Base-by-base conservation (phyloP, 371 early-diverging fungal species). In the Blakeslea trispora region DNA sequence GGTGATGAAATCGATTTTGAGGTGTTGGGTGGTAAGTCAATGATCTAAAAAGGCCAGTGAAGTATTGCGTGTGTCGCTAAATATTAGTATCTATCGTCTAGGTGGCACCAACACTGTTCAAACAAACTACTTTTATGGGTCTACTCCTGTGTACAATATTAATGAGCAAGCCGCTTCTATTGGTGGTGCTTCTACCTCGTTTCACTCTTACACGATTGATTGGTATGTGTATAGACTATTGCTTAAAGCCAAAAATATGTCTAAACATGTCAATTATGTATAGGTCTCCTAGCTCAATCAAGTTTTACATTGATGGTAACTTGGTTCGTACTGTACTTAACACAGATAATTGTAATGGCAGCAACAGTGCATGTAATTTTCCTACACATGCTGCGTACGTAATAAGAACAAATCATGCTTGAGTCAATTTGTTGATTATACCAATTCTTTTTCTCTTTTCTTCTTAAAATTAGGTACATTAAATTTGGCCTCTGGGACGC, bases 401-500 rank as follows among this genome's bases (percentile, higher is more conserved):
- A 22, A 3, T 19, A 24, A 34, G 15, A 28, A 32, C 1, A n/a
- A n/a, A n/a, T n/a, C n/a, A n/a, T n/a, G n/a, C n/a, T n/a, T n/a
- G n/a, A n/a, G n/a, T n/a, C n/a, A n/a, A n/a, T n/a, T n/a, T n/a
- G n/a, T n/a, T n/a, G n/a, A n/a, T n/a, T n/a, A n/a, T n/a, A n/a
- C 21, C 39, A 15, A 22, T 45, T 35, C 23, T 46, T 31, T 11
- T 41, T 13, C 11, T n/a, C 5, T 10, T 13, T 1, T n/a, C 6
- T 47, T 45, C 3, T 46, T 14, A 28, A 18, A 34, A 46, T 35
- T 53, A 75, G 73, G 8, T 57, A 64, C 19, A 50, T 76, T 13
- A 68, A 77, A 50, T 55, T 85, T 51, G 81, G 82, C 11, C 57
- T 85, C 43, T 85, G 85, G 84, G 83, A 85, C 57, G 78, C 82